Base-by-base conservation (phyloP, 495 filamentous ascomycete species). In the Podospora pseudocomata region DNA sequence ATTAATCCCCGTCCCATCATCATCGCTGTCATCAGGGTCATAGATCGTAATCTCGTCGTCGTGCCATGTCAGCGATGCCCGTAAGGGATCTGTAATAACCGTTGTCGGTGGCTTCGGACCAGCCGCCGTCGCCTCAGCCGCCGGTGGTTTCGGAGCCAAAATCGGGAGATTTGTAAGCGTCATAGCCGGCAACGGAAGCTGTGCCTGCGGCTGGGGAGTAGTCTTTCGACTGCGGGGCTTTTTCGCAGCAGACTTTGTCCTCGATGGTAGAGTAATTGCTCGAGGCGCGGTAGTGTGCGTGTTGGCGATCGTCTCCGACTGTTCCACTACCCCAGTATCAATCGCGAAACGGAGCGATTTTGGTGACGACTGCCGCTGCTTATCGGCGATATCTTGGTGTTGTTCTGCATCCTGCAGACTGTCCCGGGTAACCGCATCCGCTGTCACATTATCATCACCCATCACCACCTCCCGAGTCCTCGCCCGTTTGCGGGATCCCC, bases 21-120 rank as follows among this genome's bases (percentile, higher is more conserved):
- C 91, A 65, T 85, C 87, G 54, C 88, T 88, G 75, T 92, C 91
- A 34, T 84, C 84, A 3, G 89, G 89, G 70, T 90, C 84, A 74
- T 95, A 90, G 19, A 92, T 88, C 0, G 92, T 96, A 68, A 96
- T 94, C 71, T 96, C 92, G 65, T 89, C 83, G 69, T 92, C 90
- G 72, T 88, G 89, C 92, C 92, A 95, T 44, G 91, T 93, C 68
- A 93, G 83, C 26, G 88, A 81, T 44, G 81, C 76, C 55, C 82
- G 76, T 63, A 81, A 66, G 68, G 85, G 75, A 80, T 88, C 81
- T 77, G 84, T 66, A 74, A 89, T 70, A 15, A 73, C 75, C 23
- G 60, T 32, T 20, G 67, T 44, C 15, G 67, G 23, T 23, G 23
- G 15, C 32, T 70, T 67, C 19, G 69, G 59, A 26, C 58, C 19